These are phyloP conservation scores for Calonectria fujianensis DNA, from an alignment of 2,329 filamentous ascomycete species.

Conservation along the genomic window DNA sequence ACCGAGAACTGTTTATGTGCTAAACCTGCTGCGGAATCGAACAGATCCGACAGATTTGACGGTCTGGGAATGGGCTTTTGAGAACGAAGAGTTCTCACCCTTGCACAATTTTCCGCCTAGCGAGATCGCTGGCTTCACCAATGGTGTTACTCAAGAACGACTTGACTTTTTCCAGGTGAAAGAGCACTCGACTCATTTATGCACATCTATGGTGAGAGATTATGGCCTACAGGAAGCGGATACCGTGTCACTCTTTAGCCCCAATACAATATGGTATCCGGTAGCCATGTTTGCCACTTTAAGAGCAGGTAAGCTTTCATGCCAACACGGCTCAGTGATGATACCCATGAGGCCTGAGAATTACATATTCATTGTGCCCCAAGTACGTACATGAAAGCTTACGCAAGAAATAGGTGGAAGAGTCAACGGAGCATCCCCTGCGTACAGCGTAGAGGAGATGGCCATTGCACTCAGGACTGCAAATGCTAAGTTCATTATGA, in stretches of 20 bases:
- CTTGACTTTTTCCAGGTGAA: constrained; percentile 35
- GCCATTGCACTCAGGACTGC: constrained; percentile 28
- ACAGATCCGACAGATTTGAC: constrained; percentile 32
- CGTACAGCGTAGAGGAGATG: constrained; percentile 39
- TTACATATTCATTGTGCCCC: no score
- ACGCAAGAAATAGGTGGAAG: background rate
- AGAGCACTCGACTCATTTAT: constrained; percentile 31
- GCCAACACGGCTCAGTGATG: background rate
- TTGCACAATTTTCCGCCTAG: constrained; percentile 13
- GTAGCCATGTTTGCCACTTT: constrained; percentile 37
- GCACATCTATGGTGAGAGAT: constrained; percentile 18
- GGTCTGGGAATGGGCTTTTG: constrained; percentile 39
- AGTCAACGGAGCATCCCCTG: constrained; percentile 34
- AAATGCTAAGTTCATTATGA: constrained; percentile 37
- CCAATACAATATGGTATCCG: constrained; percentile 38
- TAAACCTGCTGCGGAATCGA: background rate
- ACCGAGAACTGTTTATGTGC: background rate
- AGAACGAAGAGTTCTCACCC: constrained; percentile 29
- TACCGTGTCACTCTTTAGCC: constrained; percentile 28
- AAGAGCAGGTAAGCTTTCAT: constrained; percentile 27
- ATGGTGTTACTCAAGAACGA: constrained; percentile 25
- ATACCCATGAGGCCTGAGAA: background rate
- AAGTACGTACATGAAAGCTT: background rate
- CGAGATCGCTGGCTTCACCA: constrained; percentile 34
- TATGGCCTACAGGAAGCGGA: constrained; percentile 27